Evolutionary conservation across 495 filamentous ascomycete genomes (phyloP).

Genomic region (Aspergillus affinis): DNA sequence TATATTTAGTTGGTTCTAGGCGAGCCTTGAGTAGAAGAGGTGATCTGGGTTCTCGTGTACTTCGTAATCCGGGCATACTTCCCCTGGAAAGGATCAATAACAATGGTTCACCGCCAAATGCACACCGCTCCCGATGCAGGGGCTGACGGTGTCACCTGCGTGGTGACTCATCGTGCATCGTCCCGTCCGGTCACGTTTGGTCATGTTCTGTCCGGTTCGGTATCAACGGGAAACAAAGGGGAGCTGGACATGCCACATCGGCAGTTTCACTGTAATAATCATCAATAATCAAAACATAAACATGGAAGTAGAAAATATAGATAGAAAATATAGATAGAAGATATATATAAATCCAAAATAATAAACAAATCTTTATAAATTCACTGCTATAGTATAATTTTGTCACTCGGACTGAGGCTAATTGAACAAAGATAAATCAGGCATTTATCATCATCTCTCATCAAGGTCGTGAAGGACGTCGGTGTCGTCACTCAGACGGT

Average conservation of each 20-base stretch:
- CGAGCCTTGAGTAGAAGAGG: too few species aligned
- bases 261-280: too few species aligned
- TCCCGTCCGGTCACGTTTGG: too few species aligned
- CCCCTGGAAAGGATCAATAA: background rate
- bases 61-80: too few species aligned
- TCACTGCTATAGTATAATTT: constrained; percentile 37
- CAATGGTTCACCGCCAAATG: background rate
- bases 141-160: background rate
- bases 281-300: background rate
- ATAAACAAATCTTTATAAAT: constrained; percentile 26
- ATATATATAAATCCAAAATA: too few species aligned
- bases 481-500: constrained; percentile 32
- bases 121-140: background rate
- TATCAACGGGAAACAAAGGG: too few species aligned
- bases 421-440: constrained; percentile 38
- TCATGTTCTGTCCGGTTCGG: too few species aligned
- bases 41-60: too few species aligned
- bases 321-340: constrained; percentile 1
- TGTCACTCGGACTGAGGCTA: constrained; percentile 39
- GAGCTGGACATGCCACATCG: too few species aligned
- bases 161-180: background rate
- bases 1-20: too few species aligned
- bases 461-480: constrained; percentile 50
- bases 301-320: constrained; percentile 2
- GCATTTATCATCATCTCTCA: constrained; percentile 57